Evolutionary conservation across 2,329 filamentous ascomycete genomes (phyloP), one percentile per base, ranked within the genome.

Genomic region (Fusarium sp.): DNA sequence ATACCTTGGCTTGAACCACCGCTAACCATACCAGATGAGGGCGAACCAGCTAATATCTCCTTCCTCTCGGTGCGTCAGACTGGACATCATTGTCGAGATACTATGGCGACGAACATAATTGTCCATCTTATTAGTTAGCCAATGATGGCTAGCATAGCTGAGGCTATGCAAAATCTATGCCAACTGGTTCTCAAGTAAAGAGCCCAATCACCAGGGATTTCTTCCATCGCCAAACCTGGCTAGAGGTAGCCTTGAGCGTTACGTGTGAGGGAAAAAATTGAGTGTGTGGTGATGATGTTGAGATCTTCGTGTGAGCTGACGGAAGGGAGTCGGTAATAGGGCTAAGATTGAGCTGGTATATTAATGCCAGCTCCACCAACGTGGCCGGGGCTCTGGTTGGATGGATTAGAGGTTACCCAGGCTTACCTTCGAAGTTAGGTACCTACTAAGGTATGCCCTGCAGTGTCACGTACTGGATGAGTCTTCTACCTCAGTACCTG

Each of bases 261-360:
- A 75, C 64, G 64, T 63, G 46, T 59, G 55, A 73, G 69, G 46
- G 46, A 59, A 56, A 66, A 61, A 70, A 58, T 66, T 38, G 60
- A 61, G 70, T 76, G 76, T 69, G 75, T 59, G 68, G 61, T 72
- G 69, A 72, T 73, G 69, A 65, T 71, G 66, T 75, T 59, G 60
- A 73, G 65, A 74, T 73, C 60, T 63, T 76, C 66, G 63, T 73
- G 73, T 58, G 73, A 72, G 74, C 73, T 77, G 74, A 74, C 66
- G 71, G 69, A 67, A 66, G 67, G 67, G 70, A 75, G 61, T 74
- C 69, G 73, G 75, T 63, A 77, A 71, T 77, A 77, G 75, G 76
- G 76, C 75, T 77, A 77, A 56, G 69, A 70, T 73, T 76, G 67
- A 75, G 70, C 70, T 74, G 75, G 74, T 71, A 69, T 73, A 64